Evolutionary conservation across 495 filamentous ascomycete genomes (phyloP).

Genomic region (Neurospora terricola): DNA sequence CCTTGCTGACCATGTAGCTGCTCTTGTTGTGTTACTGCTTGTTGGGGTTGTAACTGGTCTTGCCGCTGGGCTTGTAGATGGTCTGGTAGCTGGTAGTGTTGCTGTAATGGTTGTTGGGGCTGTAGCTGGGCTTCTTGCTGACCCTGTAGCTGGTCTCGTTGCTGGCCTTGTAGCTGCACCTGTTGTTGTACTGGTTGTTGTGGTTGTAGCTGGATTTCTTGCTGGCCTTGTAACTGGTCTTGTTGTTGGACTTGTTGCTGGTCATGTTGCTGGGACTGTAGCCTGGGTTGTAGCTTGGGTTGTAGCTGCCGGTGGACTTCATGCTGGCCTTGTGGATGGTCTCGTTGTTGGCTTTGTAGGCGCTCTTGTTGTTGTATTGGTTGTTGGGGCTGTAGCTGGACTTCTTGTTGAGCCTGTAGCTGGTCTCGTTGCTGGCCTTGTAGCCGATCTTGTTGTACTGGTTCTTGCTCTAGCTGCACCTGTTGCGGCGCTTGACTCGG

Average conservation of each 20-base stretch:
- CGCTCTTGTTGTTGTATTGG: not conserved
- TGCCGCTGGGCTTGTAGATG: conserved; percentile 3
- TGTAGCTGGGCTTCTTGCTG: not conserved
- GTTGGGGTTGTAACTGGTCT: conserved; percentile 1
- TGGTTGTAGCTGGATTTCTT: not conserved
- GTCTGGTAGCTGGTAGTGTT: not conserved
- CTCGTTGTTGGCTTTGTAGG: too few relatives aligned
- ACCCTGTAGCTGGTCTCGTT: not conserved
- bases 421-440: not conserved
- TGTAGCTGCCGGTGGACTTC: too few relatives aligned
- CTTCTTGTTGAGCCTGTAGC: not conserved
- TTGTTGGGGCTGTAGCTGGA: not conserved
- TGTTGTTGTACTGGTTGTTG: not conserved
- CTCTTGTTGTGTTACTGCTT: not conserved
- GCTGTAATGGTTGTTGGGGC: not conserved
- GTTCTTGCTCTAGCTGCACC: not conserved
- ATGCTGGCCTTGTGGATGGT: too few relatives aligned
- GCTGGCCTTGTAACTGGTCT: not conserved
- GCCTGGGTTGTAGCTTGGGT: too few relatives aligned
- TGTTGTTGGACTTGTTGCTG: too few relatives aligned
- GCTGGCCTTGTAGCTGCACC: not conserved
- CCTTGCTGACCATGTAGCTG: not conserved
- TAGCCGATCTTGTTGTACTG: not conserved
- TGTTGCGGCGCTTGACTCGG: not conserved
- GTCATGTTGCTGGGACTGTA: too few relatives aligned